Percentiles rank a stretch among this genome's conserved stretches.
These are phyloP conservation scores for Trametes cubensis DNA, from an alignment of 768 basidiomycete species.

Conservation along the genomic window DNA sequence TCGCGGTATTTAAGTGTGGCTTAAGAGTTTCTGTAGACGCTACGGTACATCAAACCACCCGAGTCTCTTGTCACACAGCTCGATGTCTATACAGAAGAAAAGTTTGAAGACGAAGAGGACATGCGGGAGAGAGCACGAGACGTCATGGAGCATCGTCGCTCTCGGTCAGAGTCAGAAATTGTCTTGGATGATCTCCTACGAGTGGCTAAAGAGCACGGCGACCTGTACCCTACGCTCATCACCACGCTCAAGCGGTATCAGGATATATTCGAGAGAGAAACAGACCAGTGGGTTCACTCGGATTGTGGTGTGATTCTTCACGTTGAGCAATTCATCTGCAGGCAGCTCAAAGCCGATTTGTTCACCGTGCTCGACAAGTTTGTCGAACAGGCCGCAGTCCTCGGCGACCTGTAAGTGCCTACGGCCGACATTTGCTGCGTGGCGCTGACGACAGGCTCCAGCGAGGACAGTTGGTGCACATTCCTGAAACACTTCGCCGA, in stretches of 20 bases:
- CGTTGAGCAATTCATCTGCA: constrained; percentile 30
- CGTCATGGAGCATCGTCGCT: constrained; percentile 34
- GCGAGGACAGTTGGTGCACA: constrained; percentile 65
- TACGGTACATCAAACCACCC: constrained; percentile 76
- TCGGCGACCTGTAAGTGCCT: constrained; percentile 60
- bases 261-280: constrained; percentile 57
- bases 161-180: constrained; percentile 52
- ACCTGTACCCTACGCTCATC: constrained; percentile 63
- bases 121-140: constrained; percentile 65
- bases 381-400: constrained; percentile 56
- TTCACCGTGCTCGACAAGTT: constrained; percentile 66
- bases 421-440: not conserved
- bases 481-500: constrained; percentile 62
- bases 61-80: constrained; percentile 80
- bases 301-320: not conserved
- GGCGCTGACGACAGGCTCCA: constrained; percentile 29
- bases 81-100: constrained; percentile 83
- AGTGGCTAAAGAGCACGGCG: constrained; percentile 61
- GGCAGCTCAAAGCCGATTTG: constrained; percentile 63
- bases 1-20: not conserved
- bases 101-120: constrained; percentile 88
- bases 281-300: constrained; percentile 55
- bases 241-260: constrained; percentile 61
- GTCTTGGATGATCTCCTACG: constrained; percentile 63
- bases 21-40: constrained; percentile 48